Base-by-base conservation (phyloP, 225 moss, liverwort and hornwort genomes). In the Neckera pumila region DNA sequence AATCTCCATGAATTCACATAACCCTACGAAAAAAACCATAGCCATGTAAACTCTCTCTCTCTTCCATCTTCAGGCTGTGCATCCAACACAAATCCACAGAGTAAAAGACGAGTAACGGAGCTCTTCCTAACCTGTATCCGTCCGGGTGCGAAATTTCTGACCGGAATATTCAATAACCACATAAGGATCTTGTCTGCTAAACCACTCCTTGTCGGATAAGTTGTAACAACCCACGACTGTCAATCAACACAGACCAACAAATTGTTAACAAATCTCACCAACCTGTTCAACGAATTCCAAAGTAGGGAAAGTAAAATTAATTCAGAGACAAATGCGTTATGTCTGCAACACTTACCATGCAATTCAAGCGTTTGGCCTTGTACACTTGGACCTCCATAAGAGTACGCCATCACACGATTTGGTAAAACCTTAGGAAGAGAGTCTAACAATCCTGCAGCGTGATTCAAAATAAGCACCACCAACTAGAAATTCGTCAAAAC, bases 191-290 rank as follows among this genome's bases (percentile, higher is more conserved):
- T 98, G 97, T 85, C 86, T 94, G 17, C 89, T 91, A 79, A 98
- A 96, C 98, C 96, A 97, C 87, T 98, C 96, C 92, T 95, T 97
- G 47, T 97, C 92, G 22, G 82, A 78, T 79, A 98, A 89, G 43
- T 92, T 91, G 84, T 85, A 93, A 90, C 95, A 95, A 54, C 96
- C 97, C 18, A 95, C 92, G 72, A 98, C 98, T 76, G 89, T 66
- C 31, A 53, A 77, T n/a, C 54, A 49, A 82, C 28, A 64, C n/a
- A 88, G 64, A 83, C 43, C 57, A 65, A 78, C 40, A 54, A 58
- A 76, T 42, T 45, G 43, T 79, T 27, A 53, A 53, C 38, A 64
- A 51, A 66, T 47, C 80, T 86, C 58, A 58, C 28, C 36, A 57
- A 70, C 45, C 14, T 47, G 23, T 16, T 82, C 56, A 82, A 63